Base-by-base conservation (phyloP, 1,284 basidiomycete genomes). In the Vanrija humicola region DNA sequence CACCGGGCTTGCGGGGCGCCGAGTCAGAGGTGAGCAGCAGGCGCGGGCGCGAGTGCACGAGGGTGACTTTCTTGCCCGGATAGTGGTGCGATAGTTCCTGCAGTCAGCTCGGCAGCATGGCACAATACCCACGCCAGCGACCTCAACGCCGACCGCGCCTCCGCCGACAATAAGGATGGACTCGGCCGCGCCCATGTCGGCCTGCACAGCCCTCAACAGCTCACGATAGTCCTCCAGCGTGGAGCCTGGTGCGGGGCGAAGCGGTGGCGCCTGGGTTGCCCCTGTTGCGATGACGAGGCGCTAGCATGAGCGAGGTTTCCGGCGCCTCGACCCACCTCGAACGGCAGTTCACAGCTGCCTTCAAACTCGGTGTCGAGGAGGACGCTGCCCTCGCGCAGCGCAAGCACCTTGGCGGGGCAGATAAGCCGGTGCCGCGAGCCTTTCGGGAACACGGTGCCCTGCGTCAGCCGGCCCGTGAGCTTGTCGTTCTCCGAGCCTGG, bases 61-160 rank as follows among this genome's bases (percentile, higher is more conserved):
- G 50, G 5, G 66, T 68, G 40, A 68, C 56, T 2, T 56, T 51
- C 43, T 56, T 68, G 9, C 54, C 45, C 4, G 71, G 71, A 56
- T 64, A 62, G n/a, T 51, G 56, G 6, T 64, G 54, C 9, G 64
- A 56, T 28, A 74, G 56, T 53, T 74, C 72, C 25, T 49, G 26
- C 26, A 19, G 50, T 52, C 38, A 43, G 23, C 18, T n/a, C 7
- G n/a, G 16, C 6, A 10, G 5, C 15, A 16, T 38, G 3, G 29
- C 28, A 5, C 19, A 5, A 5, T 23, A 65, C 70, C 63, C 42
- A 72, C 72, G 39, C 80, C 80, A 0, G 76, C 76, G 45, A 76
- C 66, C 55, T 81, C 80, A 18, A 80, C 64, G 1, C 79, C 79
- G 6, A 75, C 76, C 1, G 79, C 69, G 6, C 80, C 80, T 28